These are phyloP conservation scores for Rhizopogon vinicolor DNA, from an alignment of 768 basidiomycete species.

Conservation along the genomic window DNA sequence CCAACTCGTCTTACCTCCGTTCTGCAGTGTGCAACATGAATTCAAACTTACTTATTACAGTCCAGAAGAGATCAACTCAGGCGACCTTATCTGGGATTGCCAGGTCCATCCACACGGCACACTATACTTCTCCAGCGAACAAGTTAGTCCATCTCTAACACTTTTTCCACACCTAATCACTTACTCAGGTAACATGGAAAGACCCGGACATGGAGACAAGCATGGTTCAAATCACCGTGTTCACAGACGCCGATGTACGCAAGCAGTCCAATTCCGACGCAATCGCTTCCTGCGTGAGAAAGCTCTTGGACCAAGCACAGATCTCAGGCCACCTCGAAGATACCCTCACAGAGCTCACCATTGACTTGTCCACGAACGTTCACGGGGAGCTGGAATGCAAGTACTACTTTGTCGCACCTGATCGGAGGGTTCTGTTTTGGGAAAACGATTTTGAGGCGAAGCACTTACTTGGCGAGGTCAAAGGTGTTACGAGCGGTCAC, in stretches of 20 bases:
- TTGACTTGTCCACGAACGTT: not conserved
- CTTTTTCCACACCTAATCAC: not conserved
- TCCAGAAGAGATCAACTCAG: not conserved
- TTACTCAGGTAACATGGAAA: not conserved
- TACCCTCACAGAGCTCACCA: not conserved
- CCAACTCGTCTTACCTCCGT: not conserved
- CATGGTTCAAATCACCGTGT: not conserved
- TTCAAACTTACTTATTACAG: not conserved
- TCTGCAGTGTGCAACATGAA: not conserved
- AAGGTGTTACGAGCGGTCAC: not conserved
- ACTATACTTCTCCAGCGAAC: not conserved
- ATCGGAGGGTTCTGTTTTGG: not conserved
- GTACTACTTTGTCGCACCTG: not conserved
- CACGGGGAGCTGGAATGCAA: not conserved
- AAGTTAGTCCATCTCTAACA: not conserved
- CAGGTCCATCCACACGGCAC: not conserved
- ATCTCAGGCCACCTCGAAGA: not conserved
- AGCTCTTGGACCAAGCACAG: not conserved
- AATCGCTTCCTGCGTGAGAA: not conserved
- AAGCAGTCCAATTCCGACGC: not conserved
- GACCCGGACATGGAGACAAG: not conserved
- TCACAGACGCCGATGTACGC: not conserved
- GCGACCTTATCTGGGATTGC: not conserved
- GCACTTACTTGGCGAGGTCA: not conserved
- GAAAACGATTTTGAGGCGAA: not conserved